Evolutionary conservation across 345 rosid species (phyloP), one percentile per base, ranked within the genome.

Genomic region (Rhodomyrtus tomentosa): DNA sequence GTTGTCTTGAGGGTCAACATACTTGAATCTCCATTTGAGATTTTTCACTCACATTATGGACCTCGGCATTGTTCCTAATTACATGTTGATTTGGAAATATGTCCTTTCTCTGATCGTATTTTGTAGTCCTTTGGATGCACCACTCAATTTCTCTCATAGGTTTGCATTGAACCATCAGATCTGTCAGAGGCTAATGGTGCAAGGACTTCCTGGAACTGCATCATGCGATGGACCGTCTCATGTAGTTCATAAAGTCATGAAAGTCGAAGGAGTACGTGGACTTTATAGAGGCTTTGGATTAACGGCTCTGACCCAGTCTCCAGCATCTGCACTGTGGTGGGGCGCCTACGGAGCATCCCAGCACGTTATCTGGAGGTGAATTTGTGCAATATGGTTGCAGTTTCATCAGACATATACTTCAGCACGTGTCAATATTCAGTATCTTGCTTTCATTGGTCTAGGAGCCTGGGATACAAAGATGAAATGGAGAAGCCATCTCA

Each of bases 271-370:
- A 48, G 25, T 94, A 7, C 89, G 94, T 52, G 96, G 94, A 42
- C 25, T 94, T 85, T 94, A 90, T 80, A 88, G 96, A 87, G 96
- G 95, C 50, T 93, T 94, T 82, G 93, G 95, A 29, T 88, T 92
- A 55, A 91, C 94, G 3, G 91, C 86, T 58, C 59, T 92, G 29
- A 91, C 91, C 15, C 92, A 89, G 81, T 89, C 94, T 55, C 94
- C 93, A 5, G 93, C 92, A 68, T 88, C 90, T 84, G 96, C 95
- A 36, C 91, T 92, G 81, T 94, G 96, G 96, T 94, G 95, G 95
- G 95, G 92, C 24, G 87, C 86, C 54, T 94, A 92, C 79, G 93
- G 93, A 83, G 84, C 92, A 59, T 90, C 93, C 76, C 93, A 94
- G 83, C 93, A 87, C 84, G 48, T 91, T 18, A 88, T 94, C 55